Percentiles rank a stretch among this genome's conserved stretches.
These are phyloP conservation scores for Barnettozyma wickerhamii DNA, from an alignment of 805 yeast genomes.

Conservation along the genomic window DNA sequence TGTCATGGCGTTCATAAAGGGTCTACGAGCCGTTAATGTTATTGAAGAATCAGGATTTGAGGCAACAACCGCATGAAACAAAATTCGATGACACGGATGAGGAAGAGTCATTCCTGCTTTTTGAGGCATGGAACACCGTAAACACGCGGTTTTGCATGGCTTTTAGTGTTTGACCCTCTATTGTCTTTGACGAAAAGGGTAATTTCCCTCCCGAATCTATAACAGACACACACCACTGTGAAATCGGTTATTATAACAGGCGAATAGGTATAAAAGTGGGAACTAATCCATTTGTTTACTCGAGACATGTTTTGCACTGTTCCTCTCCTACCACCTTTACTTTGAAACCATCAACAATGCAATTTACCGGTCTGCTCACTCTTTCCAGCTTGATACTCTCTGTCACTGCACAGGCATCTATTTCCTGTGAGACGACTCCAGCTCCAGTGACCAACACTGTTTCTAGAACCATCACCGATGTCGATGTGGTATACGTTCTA, in stretches of 20 bases:
- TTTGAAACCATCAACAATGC: too few species aligned
- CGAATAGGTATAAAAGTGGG: too few species aligned
- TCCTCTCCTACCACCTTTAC: too few species aligned
- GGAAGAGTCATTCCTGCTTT: too few species aligned
- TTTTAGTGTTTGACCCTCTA: conserved; percentile 1
- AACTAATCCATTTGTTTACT: too few species aligned
- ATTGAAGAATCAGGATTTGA: background rate
- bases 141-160: background rate
- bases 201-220: background rate
- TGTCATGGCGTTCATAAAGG: too few species aligned
- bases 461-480: conserved; percentile 1
- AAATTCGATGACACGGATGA: too few species aligned
- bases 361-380: background rate
- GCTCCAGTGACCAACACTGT: conserved; percentile 7
- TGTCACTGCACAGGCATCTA: conserved; percentile 2
- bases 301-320: too few species aligned
- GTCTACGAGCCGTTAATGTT: background rate
- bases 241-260: too few species aligned
- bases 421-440: conserved; percentile 9
- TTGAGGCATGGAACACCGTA: background rate
- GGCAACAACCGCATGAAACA: background rate
- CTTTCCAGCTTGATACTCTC: background rate
- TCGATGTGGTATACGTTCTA: background rate
- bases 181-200: conserved; percentile 4
- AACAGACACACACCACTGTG: background rate